Conservation (phyloP, 2,329 filamentous ascomycete genomes). For the Clonostachys byssicola region DNA sequence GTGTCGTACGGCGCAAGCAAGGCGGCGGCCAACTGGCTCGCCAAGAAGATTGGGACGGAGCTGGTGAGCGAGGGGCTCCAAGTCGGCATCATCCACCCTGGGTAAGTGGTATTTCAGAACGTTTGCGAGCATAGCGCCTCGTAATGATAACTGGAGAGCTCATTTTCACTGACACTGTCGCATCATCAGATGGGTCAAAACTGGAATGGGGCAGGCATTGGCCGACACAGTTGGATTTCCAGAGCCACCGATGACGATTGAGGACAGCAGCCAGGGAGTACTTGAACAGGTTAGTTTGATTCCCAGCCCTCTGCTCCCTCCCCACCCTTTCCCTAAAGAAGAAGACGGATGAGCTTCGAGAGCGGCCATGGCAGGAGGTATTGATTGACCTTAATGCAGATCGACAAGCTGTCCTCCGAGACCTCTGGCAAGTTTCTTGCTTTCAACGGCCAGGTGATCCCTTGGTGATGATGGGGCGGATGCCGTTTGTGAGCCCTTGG, state of each 20-base stretch:
- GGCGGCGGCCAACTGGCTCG: slow-evolving; percentile 21
- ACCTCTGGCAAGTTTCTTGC: slow-evolving; percentile 8
- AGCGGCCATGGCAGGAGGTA: too few species aligned
- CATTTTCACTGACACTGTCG: neutral
- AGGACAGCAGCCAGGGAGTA: slow-evolving; percentile 4
- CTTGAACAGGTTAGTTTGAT: slow-evolving; percentile 4
- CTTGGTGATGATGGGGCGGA: slow-evolving; percentile 4
- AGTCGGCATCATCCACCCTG: slow-evolving; percentile 22
- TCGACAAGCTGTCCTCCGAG: slow-evolving; percentile 5
- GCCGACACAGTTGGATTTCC: slow-evolving; percentile 4
- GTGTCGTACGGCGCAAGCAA: slow-evolving; percentile 40
- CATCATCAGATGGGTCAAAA: slow-evolving; percentile 7
- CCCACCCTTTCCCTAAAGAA: too few species aligned
- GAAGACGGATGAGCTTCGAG: too few species aligned
- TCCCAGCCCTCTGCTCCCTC: too few species aligned
- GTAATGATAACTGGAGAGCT: neutral
- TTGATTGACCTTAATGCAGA: neutral
- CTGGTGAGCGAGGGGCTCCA: slow-evolving; percentile 20
- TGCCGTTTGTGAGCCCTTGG: too few species aligned
- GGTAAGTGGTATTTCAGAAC: slow-evolving; percentile 9
- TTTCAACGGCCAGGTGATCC: slow-evolving; percentile 4
- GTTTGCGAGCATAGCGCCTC: neutral
- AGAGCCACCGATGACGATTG: slow-evolving; percentile 4
- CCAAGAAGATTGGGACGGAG: slow-evolving; percentile 21
- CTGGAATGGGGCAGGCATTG: slow-evolving; percentile 5